Conservation (phyloP, 345 rosid species). For the Aethionema arabicum region DNA sequence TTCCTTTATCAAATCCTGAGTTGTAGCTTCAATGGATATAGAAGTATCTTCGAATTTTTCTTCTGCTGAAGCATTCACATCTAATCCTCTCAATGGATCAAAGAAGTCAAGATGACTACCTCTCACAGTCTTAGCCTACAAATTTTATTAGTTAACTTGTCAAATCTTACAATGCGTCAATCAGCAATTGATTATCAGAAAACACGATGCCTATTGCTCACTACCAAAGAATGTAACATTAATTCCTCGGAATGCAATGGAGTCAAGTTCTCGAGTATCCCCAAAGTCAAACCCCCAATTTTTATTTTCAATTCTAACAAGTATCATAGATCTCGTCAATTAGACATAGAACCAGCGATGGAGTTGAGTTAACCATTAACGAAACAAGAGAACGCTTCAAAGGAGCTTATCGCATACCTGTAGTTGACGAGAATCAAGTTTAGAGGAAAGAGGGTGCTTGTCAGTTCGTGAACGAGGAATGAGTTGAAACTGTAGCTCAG, state of each 20-base stretch:
- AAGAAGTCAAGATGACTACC: conserved; percentile 45
- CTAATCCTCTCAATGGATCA: conserved; percentile 66
- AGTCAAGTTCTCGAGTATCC: background rate
- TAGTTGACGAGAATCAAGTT: conserved; percentile 36
- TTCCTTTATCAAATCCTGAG: conserved; percentile 48
- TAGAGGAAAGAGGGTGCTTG: conserved; percentile 58
- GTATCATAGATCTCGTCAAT: background rate
- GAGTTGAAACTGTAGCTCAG: conserved; percentile 43
- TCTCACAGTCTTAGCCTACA: conserved; percentile 41
- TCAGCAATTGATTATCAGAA: background rate
- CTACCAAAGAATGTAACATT: background rate
- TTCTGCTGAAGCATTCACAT: conserved; percentile 33
- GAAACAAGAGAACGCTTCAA: background rate
- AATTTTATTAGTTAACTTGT: background rate
- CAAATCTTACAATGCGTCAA: no score
- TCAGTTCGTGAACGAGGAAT: conserved; percentile 54
- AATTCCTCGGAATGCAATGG: background rate
- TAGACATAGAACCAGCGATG: background rate
- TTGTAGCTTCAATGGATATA: conserved; percentile 28
- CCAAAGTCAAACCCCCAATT: background rate
- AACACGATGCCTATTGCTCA: background rate
- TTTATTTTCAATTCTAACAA: background rate
- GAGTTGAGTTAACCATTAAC: background rate
- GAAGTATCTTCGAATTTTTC: conserved; percentile 38
- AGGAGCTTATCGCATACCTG: conserved; percentile 40